Evolutionary conservation across 441 rosid genomes (phyloP).

Genomic region (Syzygium malaccense): DNA sequence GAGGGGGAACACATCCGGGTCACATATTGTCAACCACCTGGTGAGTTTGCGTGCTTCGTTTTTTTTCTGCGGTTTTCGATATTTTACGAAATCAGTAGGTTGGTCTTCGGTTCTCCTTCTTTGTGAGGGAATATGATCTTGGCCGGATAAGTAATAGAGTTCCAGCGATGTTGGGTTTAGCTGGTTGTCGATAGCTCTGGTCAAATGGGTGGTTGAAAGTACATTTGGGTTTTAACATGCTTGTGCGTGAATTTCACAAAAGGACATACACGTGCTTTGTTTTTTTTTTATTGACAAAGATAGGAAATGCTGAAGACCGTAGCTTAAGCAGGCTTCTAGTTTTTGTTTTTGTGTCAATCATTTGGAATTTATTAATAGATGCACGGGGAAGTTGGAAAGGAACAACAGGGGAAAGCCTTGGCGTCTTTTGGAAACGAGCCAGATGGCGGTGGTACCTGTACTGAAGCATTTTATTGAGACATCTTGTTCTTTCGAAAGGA

Average conservation of each 20-base stretch:
- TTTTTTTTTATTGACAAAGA: background rate
- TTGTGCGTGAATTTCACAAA: background rate
- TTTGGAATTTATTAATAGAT: background rate
- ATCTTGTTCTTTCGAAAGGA: background rate
- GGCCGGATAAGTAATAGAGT: background rate
- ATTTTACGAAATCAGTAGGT: background rate
- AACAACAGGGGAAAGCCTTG: background rate
- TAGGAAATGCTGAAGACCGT: background rate
- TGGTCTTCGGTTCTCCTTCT: background rate
- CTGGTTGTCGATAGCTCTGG: background rate
- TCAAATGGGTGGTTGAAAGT: background rate
- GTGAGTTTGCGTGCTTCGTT: constrained; percentile 31
- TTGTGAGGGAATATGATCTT: background rate
- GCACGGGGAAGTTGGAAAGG: background rate
- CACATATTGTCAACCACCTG: constrained; percentile 97
- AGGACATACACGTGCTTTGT: background rate
- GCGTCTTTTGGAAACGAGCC: background rate
- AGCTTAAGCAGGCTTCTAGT: background rate
- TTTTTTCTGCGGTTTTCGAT: background rate
- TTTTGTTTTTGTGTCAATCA: background rate
- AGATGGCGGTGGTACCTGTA: background rate
- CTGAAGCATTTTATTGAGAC: background rate
- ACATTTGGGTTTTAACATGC: background rate
- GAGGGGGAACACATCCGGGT: constrained; percentile 96
- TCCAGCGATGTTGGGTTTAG: background rate